Percentiles rank a stretch among this genome's conserved stretches.
Conservation (phyloP, 352 stramenopile genomes). For the Plasmopara halstedii region DNA sequence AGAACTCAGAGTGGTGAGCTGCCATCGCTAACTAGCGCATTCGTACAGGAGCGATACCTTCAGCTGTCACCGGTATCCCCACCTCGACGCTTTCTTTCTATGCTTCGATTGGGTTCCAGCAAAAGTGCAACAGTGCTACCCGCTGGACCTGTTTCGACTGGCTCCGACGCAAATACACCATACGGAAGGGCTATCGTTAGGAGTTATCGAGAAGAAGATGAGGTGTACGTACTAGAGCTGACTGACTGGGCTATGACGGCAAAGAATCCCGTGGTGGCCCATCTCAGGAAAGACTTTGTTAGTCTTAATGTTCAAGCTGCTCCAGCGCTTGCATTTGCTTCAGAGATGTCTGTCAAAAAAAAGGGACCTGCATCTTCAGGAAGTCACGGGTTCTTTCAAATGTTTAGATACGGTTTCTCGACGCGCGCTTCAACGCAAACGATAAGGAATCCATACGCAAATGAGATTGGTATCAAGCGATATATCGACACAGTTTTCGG, state of each 20-base stretch:
- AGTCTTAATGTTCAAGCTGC: constrained; percentile 16
- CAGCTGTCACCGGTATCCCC: constrained; percentile 44
- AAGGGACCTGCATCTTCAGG: constrained; percentile 15
- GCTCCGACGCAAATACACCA: constrained; percentile 38
- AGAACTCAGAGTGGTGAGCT: constrained; percentile 20
- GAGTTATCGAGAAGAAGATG: constrained; percentile 33
- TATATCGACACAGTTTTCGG: constrained; percentile 56
- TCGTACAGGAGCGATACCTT: constrained; percentile 50
- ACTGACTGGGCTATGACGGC: constrained; percentile 40
- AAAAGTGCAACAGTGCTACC: constrained; percentile 6
- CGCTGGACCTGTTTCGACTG: constrained; percentile 14
- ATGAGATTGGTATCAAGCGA: constrained; percentile 30
- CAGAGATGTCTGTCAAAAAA: constrained; percentile 9
- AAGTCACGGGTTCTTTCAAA: constrained; percentile 59
- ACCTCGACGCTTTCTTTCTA: constrained; percentile 62
- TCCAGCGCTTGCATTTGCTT: constrained; percentile 21
- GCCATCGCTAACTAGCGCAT: constrained; percentile 20
- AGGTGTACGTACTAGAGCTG: constrained; percentile 20
- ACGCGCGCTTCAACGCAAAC: background rate
- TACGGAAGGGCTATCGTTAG: constrained; percentile 56
- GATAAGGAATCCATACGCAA: constrained; percentile 24
- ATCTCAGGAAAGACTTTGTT: constrained; percentile 39
- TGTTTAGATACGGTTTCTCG: constrained; percentile 42
- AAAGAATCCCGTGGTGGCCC: constrained; percentile 37
- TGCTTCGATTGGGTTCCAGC: constrained; percentile 34